These are phyloP conservation scores for Metschnikowia aberdeeniae DNA, from an alignment of 805 yeast species.

Conservation along the genomic window DNA sequence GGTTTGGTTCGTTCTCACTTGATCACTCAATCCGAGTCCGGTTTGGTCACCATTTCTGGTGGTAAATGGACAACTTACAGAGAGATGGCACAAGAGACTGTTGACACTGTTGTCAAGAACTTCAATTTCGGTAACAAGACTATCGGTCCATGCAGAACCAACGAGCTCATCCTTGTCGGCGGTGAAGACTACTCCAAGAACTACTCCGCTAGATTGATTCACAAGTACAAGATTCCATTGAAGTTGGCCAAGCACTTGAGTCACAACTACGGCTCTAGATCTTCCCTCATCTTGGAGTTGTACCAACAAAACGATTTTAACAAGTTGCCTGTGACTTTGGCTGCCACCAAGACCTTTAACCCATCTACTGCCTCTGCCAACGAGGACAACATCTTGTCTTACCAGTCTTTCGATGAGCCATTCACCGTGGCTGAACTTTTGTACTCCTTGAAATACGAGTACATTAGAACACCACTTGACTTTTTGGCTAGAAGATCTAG, in stretches of 20 bases:
- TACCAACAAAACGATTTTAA: constrained; percentile 52
- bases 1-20: constrained; percentile 89
- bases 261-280: constrained; percentile 84
- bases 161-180: constrained; percentile 60
- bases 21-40: constrained; percentile 65
- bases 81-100: constrained; percentile 95
- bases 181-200: constrained; percentile 76
- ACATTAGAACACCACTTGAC: constrained; percentile 82
- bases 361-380: constrained; percentile 27
- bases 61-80: constrained; percentile 99
- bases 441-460: constrained; percentile 78
- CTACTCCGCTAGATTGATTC: constrained; percentile 73
- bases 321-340: constrained; percentile 64
- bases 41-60: constrained; percentile 86
- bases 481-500: constrained; percentile 91
- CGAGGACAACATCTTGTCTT: constrained; percentile 36
- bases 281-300: constrained; percentile 64
- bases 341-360: constrained; percentile 30
- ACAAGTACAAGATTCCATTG: constrained; percentile 68
- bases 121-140: constrained; percentile 35
- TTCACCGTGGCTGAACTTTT: constrained; percentile 88
- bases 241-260: constrained; percentile 78
- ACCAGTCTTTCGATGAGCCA: constrained; percentile 65
- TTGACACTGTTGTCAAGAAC: constrained; percentile 60
- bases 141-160: constrained; percentile 49